phyloP scores from a whole-genome alignment of 441 rosid genomes.

The Aleurites moluccanus region DNA sequence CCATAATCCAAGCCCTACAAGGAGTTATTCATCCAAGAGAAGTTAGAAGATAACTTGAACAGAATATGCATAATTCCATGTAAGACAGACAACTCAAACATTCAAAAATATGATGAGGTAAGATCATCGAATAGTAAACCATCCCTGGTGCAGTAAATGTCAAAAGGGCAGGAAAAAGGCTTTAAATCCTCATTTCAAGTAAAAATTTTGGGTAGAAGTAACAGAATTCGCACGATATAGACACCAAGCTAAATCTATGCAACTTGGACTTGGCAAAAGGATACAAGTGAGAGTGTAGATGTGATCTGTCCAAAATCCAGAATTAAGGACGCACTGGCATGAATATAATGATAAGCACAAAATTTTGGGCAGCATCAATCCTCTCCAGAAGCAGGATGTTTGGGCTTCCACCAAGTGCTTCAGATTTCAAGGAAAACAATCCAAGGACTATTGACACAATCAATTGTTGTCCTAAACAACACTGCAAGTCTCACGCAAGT shows the following conservation, averaged over 20 bases:
- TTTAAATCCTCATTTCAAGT: neutral
- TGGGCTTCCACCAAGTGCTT: neutral
- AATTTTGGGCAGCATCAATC: neutral
- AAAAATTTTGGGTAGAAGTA: neutral
- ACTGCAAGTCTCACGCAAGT: neutral
- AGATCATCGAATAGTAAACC: neutral
- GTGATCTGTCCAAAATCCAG: neutral
- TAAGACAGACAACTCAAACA: neutral
- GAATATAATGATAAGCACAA: neutral
- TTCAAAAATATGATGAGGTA: neutral
- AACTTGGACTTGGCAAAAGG: neutral
- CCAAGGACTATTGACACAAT: neutral
- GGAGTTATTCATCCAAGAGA: constrained; percentile 18
- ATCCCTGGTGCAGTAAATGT: constrained; percentile 3
- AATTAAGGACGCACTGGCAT: neutral
- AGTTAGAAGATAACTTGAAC: constrained; percentile 14
- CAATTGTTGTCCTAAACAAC: neutral
- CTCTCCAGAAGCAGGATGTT: neutral
- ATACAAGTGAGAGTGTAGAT: neutral
- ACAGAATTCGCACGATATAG: neutral
- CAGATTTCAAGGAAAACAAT: neutral
- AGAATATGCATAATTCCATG: neutral
- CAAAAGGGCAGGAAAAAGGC: neutral
- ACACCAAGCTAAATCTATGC: neutral
- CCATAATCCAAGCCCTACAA: constrained; percentile 54